Percentiles rank a stretch among this genome's conserved stretches.
phyloP scores from a whole-genome alignment of 192 early-diverging fungal species.

The Podila clonocystis region DNA sequence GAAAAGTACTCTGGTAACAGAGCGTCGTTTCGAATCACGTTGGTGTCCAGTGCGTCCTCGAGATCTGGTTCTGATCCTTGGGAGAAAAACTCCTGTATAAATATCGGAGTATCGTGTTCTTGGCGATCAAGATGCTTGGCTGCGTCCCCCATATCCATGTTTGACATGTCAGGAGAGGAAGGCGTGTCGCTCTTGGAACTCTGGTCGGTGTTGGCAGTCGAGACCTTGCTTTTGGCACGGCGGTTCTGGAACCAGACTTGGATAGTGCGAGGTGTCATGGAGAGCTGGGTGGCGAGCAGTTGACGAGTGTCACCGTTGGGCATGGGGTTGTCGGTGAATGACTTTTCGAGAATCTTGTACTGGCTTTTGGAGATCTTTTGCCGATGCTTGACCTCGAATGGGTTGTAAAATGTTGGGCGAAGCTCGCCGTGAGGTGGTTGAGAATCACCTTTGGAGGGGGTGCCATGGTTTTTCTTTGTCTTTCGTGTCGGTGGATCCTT shows the following conservation, averaged over 20 bases:
- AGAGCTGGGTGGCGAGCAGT: conserved; percentile 64
- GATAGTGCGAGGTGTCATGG: conserved; percentile 79
- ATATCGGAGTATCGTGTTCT: no score
- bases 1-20: no score
- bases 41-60: no score
- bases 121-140: no score
- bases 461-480: background rate
- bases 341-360: conserved; percentile 73
- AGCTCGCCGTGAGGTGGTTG: conserved; percentile 61
- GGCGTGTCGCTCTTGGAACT: background rate
- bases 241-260: conserved; percentile 91
- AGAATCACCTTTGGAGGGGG: conserved; percentile 8
- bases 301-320: conserved; percentile 72
- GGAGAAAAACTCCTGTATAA: no score
- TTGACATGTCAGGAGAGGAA: background rate
- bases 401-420: conserved; percentile 77
- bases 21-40: no score
- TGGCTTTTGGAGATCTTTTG: conserved; percentile 78
- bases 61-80: no score
- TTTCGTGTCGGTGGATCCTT: background rate
- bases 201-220: background rate
- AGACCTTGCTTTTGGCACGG: conserved; percentile 74
- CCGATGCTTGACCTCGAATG: conserved; percentile 81
- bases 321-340: conserved; percentile 75
- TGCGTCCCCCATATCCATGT: no score